Base-by-base conservation (phyloP, 2,329 filamentous ascomycete genomes). In the Beauveria scarabaeidicola region DNA sequence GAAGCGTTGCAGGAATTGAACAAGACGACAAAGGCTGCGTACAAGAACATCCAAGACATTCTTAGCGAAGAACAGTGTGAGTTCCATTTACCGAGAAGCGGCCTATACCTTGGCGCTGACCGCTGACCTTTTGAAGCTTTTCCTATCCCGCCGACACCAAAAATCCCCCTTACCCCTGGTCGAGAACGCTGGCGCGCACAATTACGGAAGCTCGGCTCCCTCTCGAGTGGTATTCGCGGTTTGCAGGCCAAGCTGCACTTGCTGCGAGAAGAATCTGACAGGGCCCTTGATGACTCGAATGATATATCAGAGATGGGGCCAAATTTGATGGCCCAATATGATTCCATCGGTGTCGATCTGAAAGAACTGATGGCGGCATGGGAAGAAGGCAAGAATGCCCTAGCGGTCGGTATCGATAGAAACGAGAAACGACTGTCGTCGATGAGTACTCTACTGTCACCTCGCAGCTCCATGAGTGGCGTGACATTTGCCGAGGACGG, bases 241-340 rank as follows among this genome's bases (percentile, higher is more conserved):
- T 80, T 99, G 52, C 93, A 97, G 73, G 94, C 94, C 40, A 99
- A 97, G 73, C 85, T 99, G 77, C 91, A 95, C 62, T 80, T 99
- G 8, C 76, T 97, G 58, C 86, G 91, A 53, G 94, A 99, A 71
- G 91, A 97, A 72, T 95, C 91, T 0, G 90, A 90, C 68, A 84
- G 84, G 62, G 85, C 85, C 47, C 74, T 96, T 29, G 89, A 96
- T 67, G 85, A 88, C 66, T 85, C 89, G 41, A 79, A 81, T 61
- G 84, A 87, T 65, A 84, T 90, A 19, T 84, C 85, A 4, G 89
- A 96, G 64, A 81, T 96, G 17, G 90, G 89, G 0, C 82, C 87
- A 0, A 86, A 85, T 63, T 80, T 97, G 43, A 87, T 96, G 80
- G 76, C 86, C 23, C 94, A 97, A 68, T 99, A 97, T 72, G 94